Evolutionary conservation across 2,329 filamentous ascomycete species (phyloP), one percentile per base, ranked within the genome.

Genomic region (Aspergillus spinulosporus): DNA sequence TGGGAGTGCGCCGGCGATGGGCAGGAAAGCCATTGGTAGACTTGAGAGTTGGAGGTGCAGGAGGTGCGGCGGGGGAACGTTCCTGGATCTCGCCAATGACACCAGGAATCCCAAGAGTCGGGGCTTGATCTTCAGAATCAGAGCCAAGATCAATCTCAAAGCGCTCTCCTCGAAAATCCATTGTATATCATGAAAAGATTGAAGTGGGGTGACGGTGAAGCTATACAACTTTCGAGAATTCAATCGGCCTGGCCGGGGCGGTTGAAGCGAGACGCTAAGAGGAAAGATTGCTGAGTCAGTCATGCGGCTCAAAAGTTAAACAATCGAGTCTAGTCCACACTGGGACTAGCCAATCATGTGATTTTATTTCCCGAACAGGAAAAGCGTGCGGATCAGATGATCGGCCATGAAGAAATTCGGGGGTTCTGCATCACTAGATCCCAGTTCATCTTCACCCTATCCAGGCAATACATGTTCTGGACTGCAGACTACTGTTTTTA

Each of bases 21-120:
- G 87, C 85, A n/a, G 94, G 94, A 64, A 97, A 97, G 1, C 94
- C 94, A 9, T 84, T 86, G 79, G 88, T 86, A 3, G 88, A 81
- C 60, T 84, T 86, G 21, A 84, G 79, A 5, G 70, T 64, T 5
- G 75, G 68, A 32, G 76, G 64, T 9, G 70, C 26, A 44, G 62
- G 62, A 31, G 72, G 65, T 11, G 79, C 74, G 11, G 78, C 73
- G 28, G 83, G 74, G 45, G 85, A 82, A 60, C 89, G 88, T 76
- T 97, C 93, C 66, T 88, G 82, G 60, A 97, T 85, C 64, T 97
- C 92, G 54, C 83, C 83, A 43, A 95, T 79, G 40, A 88, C 79
- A 28, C 60, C 67, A 60, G 72, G 62, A 48, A 70, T 56, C 42
- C 70, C 54, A 57, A 67, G 29, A 54, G 63, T 49, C 32, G 58